These are phyloP conservation scores for Ricinus communis DNA, from an alignment of 345 rosid genomes.

Conservation along the genomic window DNA sequence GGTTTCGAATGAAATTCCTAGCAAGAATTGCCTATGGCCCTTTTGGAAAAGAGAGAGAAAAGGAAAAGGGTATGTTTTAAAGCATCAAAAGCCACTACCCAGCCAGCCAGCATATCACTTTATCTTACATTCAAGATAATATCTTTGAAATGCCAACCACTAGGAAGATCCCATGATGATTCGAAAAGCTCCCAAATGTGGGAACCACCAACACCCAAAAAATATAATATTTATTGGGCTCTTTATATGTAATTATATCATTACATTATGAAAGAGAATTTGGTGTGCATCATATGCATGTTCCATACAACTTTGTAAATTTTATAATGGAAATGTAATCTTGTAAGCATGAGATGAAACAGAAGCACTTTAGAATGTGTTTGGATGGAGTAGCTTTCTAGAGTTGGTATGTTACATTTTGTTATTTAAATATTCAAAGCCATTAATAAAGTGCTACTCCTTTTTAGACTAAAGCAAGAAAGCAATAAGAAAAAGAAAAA, in stretches of 20 bases:
- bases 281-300: too few relatives aligned
- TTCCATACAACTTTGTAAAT: background rate
- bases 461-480: slow-evolving; percentile 16
- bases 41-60: background rate
- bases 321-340: slow-evolving; percentile 13
- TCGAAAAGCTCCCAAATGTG: slow-evolving; percentile 27
- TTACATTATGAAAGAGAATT: too few relatives aligned
- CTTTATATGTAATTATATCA: too few relatives aligned
- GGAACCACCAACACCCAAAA: slow-evolving; percentile 26
- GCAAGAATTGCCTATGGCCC: background rate
- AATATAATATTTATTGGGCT: background rate
- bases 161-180: slow-evolving; percentile 36
- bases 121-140: background rate
- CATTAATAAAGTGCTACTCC: slow-evolving; percentile 24
- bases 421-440: slow-evolving; percentile 20
- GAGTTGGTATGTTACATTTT: slow-evolving; percentile 25
- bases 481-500: slow-evolving; percentile 12
- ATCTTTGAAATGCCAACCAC: slow-evolving; percentile 27
- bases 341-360: slow-evolving; percentile 33
- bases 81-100: slow-evolving; percentile 25
- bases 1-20: slow-evolving; percentile 24
- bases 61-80: background rate
- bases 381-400: slow-evolving; percentile 11
- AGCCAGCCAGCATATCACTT: slow-evolving; percentile 19
- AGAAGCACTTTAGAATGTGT: slow-evolving; percentile 24